A percentile compares a stretch with the other conserved stretches of the same genome.
phyloP scores from a whole-genome alignment of 495 filamentous ascomycete species.

The Penicillium pulvis region DNA sequence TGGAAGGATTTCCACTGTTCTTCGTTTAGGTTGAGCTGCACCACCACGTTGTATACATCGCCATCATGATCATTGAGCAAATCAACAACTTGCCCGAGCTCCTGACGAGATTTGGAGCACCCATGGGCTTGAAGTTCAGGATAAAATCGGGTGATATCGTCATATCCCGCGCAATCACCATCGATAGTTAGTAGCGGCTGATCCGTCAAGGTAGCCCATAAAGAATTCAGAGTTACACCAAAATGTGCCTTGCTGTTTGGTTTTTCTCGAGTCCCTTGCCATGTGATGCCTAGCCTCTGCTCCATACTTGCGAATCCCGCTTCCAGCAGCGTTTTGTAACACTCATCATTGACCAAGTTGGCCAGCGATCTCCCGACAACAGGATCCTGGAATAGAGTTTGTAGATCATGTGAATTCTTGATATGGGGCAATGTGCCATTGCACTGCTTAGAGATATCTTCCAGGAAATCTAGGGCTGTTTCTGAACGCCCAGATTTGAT shows the following conservation, averaged over 20 bases:
- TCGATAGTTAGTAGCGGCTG: constrained; percentile 33
- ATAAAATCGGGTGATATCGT: constrained; percentile 30
- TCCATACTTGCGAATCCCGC: constrained; percentile 31
- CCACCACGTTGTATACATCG: not conserved
- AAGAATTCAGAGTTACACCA: constrained; percentile 15
- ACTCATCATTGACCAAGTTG: constrained; percentile 22
- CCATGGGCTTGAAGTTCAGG: constrained; percentile 32
- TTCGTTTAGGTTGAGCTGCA: constrained; percentile 5
- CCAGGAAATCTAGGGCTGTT: constrained; percentile 27
- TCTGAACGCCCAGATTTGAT: constrained; percentile 17
- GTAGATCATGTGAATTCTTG: constrained; percentile 18
- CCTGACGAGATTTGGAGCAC: constrained; percentile 32
- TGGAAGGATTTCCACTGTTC: not conserved
- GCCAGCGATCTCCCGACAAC: constrained; percentile 22
- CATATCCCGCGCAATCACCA: constrained; percentile 30
- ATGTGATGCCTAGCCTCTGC: constrained; percentile 32
- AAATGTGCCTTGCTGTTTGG: constrained; percentile 16
- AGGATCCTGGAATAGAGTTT: constrained; percentile 21
- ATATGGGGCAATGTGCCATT: constrained; percentile 29
- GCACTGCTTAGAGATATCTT: constrained; percentile 29
- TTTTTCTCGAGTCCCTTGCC: constrained; percentile 22
- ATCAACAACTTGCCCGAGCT: constrained; percentile 30
- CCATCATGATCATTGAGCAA: constrained; percentile 41
- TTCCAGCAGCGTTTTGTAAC: constrained; percentile 30
- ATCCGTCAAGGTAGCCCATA: constrained; percentile 20